A percentile compares a stretch with the other conserved stretches of the same genome.
Evolutionary conservation across 257 asterid genomes (phyloP).

Genomic region (Solanum tacnaense): DNA sequence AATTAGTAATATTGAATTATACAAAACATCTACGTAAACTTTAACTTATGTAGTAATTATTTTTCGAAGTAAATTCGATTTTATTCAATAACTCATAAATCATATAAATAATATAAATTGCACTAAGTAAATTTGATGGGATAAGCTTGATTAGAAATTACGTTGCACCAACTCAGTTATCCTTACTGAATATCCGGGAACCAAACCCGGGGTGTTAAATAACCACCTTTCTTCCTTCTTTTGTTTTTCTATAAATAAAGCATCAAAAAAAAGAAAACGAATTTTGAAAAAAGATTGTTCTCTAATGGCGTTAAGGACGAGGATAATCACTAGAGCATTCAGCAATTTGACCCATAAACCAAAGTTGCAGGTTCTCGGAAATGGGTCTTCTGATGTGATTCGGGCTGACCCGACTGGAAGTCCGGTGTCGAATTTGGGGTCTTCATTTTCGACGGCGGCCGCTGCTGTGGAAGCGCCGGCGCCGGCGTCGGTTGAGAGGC

Average conservation of each 20-base stretch:
- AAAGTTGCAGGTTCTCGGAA: neutral
- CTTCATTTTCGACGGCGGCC: constrained; percentile 2
- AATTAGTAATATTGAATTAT: neutral
- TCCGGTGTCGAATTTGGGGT: neutral
- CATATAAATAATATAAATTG: neutral
- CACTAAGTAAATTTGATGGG: neutral
- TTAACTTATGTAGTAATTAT: neutral
- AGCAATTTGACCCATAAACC: neutral
- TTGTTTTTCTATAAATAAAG: neutral
- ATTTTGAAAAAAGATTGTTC: neutral
- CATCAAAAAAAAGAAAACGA: neutral
- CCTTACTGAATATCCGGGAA: neutral
- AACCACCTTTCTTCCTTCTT: neutral
- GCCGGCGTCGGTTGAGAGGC: neutral
- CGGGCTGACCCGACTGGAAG: neutral
- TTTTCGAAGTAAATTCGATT: too few species aligned
- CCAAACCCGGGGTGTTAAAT: neutral
- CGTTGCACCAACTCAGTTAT: neutral
- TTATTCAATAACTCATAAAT: too few species aligned
- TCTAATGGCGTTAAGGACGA: constrained; percentile 3
- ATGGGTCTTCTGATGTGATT: neutral
- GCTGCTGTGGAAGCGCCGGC: constrained; percentile 1
- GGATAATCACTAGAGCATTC: neutral
- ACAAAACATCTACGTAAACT: too few species aligned
- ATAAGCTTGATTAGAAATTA: neutral